Percentiles rank a stretch among this genome's conserved stretches.
Conservation (phyloP, 2,329 filamentous ascomycete genomes). For the Apiospora koreana region DNA sequence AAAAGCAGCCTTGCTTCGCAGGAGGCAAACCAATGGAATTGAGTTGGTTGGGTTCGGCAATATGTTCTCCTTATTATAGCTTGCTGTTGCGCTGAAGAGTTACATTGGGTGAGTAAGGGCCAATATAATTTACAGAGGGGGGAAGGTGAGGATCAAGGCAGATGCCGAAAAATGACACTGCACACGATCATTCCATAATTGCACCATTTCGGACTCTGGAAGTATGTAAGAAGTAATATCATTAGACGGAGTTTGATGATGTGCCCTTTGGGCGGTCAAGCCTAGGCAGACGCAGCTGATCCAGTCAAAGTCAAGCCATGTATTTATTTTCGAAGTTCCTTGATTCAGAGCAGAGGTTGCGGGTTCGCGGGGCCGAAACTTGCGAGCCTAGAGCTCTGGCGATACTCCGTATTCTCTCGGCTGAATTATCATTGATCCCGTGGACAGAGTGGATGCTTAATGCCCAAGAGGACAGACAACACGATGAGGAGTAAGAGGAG, state of each 20-base stretch:
- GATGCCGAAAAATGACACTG: neutral
- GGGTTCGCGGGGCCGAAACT: neutral
- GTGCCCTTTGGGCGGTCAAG: slow-evolving; percentile 2
- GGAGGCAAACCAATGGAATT: neutral
- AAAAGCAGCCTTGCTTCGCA: neutral
- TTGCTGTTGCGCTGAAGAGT: neutral
- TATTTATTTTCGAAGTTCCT: neutral
- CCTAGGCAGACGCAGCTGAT: neutral
- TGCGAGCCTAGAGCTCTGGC: neutral
- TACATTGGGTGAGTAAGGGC: neutral
- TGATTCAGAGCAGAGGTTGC: neutral
- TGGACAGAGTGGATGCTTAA: neutral
- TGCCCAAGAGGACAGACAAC: neutral
- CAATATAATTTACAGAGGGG: neutral
- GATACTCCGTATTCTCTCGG: slow-evolving; percentile 4
- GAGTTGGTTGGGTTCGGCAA: neutral
- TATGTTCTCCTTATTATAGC: neutral
- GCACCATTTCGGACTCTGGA: neutral
- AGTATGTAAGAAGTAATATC: neutral
- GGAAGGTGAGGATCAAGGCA: neutral
- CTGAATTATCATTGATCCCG: neutral
- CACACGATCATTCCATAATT: neutral
- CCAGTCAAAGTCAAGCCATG: neutral
- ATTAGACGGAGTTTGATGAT: neutral
- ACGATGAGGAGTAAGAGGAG: neutral